Base-by-base conservation (phyloP, 208 protist genomes). In the Acanthamoeba lenticulata region DNA sequence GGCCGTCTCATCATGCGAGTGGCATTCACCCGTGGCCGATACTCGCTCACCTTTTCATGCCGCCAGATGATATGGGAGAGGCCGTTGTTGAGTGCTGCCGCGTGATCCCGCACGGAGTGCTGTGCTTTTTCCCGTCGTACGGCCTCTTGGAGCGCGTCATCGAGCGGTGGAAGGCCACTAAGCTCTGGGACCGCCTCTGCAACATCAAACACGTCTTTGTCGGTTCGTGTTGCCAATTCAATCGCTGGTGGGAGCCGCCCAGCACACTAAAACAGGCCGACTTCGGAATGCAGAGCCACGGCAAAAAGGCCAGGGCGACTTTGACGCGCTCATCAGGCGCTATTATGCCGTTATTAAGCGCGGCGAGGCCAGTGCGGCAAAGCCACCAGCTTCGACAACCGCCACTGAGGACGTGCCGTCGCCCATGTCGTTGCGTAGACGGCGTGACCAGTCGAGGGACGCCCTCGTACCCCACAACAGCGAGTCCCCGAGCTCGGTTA, bases 111-210 rank as follows among this genome's bases (percentile, higher is more conserved):
- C 90, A 93, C 45, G 96, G 96, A 21, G 95, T 97, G 24, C 74
- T 97, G 17, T 96, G 90, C 60, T 97, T 97, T 57, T 96, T 97
- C 36, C 95, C 96, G 19, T 96, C 94, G 9, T 97, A 97, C 60
- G 40, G 27, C 7, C 40, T 95, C 2, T 44, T 96, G 45, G 91
- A 95, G 21, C 90, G 88, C 11, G 13, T 91, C 1, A 24, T 40
- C 21, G 67, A 86, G 62, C 65, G 95, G 52, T 96, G 95, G 95
- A 67, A 57, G 32, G 29, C 40, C 40, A 96, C 86, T 9, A n/a
- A 62, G 36, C 65, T 96, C 1, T 95, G 74, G 86, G 67, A 96
- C 27, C 42, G 93, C 57, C 85, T 96, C 0, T 32, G 88, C 24
- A 11, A 19, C 19, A 34, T 95, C 60, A 96, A 96, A 38, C 42